These are phyloP conservation scores for Leccinum rimulosum DNA, from an alignment of 768 basidiomycete species.

Conservation along the genomic window DNA sequence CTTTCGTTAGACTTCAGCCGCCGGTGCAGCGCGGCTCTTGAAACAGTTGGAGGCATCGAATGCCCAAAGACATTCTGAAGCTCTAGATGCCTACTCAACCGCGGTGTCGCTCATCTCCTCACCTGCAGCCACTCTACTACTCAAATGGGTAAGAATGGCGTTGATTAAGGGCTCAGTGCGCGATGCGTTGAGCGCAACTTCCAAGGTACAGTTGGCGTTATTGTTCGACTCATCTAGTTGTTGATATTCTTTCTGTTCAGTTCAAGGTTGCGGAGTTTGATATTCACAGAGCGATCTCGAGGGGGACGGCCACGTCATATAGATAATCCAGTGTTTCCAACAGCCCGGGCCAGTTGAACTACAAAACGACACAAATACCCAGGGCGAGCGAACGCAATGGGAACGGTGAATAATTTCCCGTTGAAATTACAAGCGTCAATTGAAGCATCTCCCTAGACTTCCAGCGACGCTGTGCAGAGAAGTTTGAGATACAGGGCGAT, in stretches of 20 bases:
- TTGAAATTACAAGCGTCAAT: neutral
- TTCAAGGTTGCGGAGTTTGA: conserved; percentile 1
- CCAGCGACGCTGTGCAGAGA: neutral
- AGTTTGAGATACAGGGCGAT: neutral
- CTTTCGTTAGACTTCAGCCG: conserved; percentile 1
- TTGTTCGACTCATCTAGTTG: neutral
- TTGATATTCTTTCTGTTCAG: neutral
- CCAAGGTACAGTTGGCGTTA: neutral
- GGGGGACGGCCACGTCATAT: neutral
- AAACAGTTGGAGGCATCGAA: neutral
- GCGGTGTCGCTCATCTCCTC: neutral
- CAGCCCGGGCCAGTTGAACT: neutral
- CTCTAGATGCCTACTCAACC: neutral
- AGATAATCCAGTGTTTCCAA: neutral
- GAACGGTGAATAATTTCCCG: neutral
- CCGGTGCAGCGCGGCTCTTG: neutral
- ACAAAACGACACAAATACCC: neutral
- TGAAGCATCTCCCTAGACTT: neutral
- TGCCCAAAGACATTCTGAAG: neutral
- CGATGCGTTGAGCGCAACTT: neutral
- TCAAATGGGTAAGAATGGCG: neutral
- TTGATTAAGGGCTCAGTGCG: neutral
- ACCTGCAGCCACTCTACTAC: neutral
- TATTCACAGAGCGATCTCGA: neutral
- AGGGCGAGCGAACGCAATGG: neutral